These are phyloP conservation scores for Ustilago crameri DNA, from an alignment of 1,284 basidiomycete genomes.

Conservation along the genomic window DNA sequence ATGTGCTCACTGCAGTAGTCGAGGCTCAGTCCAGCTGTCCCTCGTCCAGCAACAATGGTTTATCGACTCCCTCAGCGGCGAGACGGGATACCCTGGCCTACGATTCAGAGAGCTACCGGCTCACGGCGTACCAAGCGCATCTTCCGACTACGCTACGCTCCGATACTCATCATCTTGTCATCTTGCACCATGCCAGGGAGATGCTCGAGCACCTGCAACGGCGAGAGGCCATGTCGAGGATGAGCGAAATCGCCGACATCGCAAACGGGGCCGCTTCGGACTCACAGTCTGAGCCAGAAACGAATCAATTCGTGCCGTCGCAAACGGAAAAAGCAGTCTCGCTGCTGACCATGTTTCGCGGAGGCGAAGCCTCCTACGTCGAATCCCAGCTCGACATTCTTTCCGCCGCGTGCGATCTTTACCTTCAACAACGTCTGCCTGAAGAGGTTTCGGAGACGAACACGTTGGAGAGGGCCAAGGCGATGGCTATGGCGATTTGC, in stretches of 20 bases:
- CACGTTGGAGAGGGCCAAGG: constrained; percentile 8
- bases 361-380: constrained; percentile 35
- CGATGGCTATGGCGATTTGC: constrained; percentile 36
- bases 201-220: constrained; percentile 52
- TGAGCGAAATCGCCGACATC: constrained; percentile 7
- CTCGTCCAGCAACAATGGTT: constrained; percentile 12
- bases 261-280: background rate
- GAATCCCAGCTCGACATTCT: constrained; percentile 41
- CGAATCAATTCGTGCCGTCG: constrained; percentile 1
- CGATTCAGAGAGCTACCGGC: constrained; percentile 9
- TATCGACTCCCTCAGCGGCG: background rate
- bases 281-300: background rate
- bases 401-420: constrained; percentile 48
- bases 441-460: too few relatives aligned
- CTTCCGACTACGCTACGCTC: constrained; percentile 36
- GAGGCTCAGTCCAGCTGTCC: constrained; percentile 32
- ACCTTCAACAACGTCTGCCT: constrained; percentile 22
- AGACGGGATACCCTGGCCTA: constrained; percentile 5
- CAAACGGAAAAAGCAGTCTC: constrained; percentile 33
- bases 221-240: constrained; percentile 41
- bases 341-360: constrained; percentile 47
- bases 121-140: constrained; percentile 42
- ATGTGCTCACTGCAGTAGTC: constrained; percentile 38
- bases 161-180: constrained; percentile 41
- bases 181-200: constrained; percentile 42